Conservation (phyloP, 2,329 filamentous ascomycete species). For the Neophaeococcomyces mojaviensis region DNA sequence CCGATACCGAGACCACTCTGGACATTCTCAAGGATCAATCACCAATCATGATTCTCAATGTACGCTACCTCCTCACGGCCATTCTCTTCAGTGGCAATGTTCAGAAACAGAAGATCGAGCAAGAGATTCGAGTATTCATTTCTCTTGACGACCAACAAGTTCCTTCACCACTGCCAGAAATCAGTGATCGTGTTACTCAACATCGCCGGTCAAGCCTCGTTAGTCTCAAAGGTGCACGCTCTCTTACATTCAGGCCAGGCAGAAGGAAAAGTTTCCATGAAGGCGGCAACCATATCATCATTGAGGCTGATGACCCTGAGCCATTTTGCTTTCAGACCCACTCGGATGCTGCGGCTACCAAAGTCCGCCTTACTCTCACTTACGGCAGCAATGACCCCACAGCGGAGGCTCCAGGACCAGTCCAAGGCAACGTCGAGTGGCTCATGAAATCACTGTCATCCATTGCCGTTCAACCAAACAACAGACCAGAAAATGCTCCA, state of each 20-base stretch:
- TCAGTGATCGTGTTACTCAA: conserved; percentile 4
- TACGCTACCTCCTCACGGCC: neutral
- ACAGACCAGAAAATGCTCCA: neutral
- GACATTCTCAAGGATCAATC: neutral
- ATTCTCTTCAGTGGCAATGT: neutral
- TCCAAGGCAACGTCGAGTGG: conserved; percentile 5
- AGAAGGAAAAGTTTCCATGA: conserved; percentile 6
- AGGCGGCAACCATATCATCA: conserved; percentile 6
- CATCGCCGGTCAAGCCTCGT: conserved; percentile 3
- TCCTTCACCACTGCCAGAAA: conserved; percentile 3
- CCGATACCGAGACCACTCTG: conserved; percentile 6
- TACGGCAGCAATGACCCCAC: neutral
- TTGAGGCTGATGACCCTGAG: conserved; percentile 5
- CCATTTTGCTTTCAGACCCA: conserved; percentile 7
- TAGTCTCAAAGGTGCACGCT: neutral
- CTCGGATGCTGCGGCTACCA: conserved; percentile 7
- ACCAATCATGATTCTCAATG: conserved; percentile 3
- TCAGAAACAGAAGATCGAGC: conserved; percentile 6
- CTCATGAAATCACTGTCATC: conserved; percentile 7
- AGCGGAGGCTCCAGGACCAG: neutral
- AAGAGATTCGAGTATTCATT: conserved; percentile 8
- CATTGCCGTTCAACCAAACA: conserved; percentile 2
- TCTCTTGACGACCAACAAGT: conserved; percentile 5
- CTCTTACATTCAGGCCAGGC: neutral
- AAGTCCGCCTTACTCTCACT: conserved; percentile 5